Conservation (phyloP, 257 asterid species). For the Haberlea rhodopensis region DNA sequence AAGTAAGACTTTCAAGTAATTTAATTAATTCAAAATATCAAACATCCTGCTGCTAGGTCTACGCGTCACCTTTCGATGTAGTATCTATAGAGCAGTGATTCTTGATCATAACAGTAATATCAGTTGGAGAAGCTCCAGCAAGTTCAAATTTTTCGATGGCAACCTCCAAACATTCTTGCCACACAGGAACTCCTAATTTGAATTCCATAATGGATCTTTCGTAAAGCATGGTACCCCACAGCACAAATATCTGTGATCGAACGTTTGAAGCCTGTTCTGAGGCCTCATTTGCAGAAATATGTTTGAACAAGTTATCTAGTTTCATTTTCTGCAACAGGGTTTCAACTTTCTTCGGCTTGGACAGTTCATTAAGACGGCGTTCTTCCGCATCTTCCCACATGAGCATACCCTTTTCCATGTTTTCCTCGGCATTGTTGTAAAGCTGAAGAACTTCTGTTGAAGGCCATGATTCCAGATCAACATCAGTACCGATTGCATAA, state of each 20-base stretch:
- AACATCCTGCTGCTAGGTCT: background rate
- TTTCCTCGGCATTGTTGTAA: slow-evolving; percentile 74
- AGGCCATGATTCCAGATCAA: slow-evolving; percentile 64
- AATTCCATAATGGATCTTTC: slow-evolving; percentile 87
- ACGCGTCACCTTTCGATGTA: slow-evolving; percentile 54
- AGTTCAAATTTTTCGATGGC: slow-evolving; percentile 76
- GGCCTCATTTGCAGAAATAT: slow-evolving; percentile 59
- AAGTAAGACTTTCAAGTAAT: slow-evolving; percentile 23
- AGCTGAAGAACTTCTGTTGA: slow-evolving; percentile 56
- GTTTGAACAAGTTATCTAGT: slow-evolving; percentile 39
- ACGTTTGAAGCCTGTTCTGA: slow-evolving; percentile 56
- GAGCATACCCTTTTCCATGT: slow-evolving; percentile 74
- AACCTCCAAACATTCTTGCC: slow-evolving; percentile 82
- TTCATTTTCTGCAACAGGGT: slow-evolving; percentile 46
- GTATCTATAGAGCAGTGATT: slow-evolving; percentile 68
- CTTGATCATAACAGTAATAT: slow-evolving; percentile 81
- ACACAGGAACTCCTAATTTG: slow-evolving; percentile 68
- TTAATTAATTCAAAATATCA: background rate
- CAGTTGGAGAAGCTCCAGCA: slow-evolving; percentile 87
- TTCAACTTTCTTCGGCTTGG: slow-evolving; percentile 33
- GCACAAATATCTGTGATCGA: slow-evolving; percentile 62
- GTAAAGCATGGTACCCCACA: slow-evolving; percentile 85
- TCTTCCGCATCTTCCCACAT: slow-evolving; percentile 73
- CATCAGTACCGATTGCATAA: slow-evolving; percentile 48
- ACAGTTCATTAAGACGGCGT: slow-evolving; percentile 36